Percentiles rank a stretch among this genome's conserved stretches.
Evolutionary conservation across 208 protist species (phyloP).

Genomic region (Balamuthia mandrillaris): DNA sequence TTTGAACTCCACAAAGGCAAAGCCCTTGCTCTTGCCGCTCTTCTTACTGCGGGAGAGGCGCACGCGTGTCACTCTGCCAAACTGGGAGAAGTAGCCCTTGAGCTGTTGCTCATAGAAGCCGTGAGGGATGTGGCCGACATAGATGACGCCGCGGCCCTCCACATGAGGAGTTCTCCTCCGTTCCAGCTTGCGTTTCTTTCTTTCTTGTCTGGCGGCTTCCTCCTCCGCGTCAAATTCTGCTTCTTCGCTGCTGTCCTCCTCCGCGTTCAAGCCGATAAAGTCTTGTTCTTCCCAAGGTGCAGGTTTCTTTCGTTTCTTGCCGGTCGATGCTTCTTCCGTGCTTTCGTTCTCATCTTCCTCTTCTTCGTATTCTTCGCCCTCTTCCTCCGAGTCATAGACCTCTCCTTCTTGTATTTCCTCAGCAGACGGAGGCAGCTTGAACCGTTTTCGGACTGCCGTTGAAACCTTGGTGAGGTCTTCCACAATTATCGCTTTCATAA

Average conservation of each 20-base stretch:
- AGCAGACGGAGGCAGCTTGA: neutral
- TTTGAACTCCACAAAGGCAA: conserved; percentile 62
- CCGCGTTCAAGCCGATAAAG: neutral
- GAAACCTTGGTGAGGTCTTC: no score
- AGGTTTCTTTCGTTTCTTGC: no score
- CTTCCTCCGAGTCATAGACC: neutral
- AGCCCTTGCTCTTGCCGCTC: conserved; percentile 49
- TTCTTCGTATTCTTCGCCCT: neutral
- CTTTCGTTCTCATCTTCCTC: neutral
- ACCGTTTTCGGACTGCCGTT: no score
- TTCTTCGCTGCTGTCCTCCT: neutral
- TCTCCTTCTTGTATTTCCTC: neutral
- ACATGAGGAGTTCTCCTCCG: neutral
- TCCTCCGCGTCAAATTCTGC: neutral
- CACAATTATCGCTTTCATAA: no score
- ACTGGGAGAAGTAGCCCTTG: conserved; percentile 56
- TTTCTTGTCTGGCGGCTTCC: neutral
- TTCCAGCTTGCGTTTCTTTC: no score
- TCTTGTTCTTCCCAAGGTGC: no score
- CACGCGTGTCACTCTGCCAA: conserved; percentile 45
- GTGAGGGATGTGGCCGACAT: conserved; percentile 57
- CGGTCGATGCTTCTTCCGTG: no score
- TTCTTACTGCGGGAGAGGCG: conserved; percentile 46
- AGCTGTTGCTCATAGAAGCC: conserved; percentile 62
- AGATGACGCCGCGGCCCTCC: conserved; percentile 18